These are phyloP conservation scores for Phytophthora pini DNA, from an alignment of 352 stramenopile genomes.

Conservation along the genomic window DNA sequence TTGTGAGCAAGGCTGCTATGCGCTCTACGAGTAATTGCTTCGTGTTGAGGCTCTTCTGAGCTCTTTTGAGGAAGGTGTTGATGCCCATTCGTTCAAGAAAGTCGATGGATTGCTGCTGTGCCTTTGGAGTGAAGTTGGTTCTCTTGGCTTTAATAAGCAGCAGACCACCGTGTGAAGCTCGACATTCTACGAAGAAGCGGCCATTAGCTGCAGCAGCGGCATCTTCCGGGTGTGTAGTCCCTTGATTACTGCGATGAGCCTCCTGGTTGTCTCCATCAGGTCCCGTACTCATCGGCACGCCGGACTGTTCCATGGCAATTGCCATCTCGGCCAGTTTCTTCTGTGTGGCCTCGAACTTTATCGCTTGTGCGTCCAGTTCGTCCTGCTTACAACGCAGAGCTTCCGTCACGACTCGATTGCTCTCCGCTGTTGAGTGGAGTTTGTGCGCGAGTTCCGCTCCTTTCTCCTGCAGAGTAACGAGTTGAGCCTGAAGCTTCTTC, in stretches of 20 bases:
- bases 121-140: conserved; percentile 67
- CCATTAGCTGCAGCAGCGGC: conserved; percentile 62
- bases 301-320: conserved; percentile 64
- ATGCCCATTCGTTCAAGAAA: conserved; percentile 91
- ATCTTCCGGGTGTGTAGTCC: conserved; percentile 64
- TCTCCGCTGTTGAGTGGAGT: conserved; percentile 91
- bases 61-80: conserved; percentile 94
- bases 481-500: conserved; percentile 95
- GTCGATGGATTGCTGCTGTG: conserved; percentile 70
- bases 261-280: conserved; percentile 30
- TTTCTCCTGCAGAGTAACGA: conserved; percentile 89
- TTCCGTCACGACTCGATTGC: conserved; percentile 93
- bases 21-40: conserved; percentile 93
- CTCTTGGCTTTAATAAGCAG: conserved; percentile 93
- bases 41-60: conserved; percentile 92
- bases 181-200: conserved; percentile 90
- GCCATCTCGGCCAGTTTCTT: conserved; percentile 76
- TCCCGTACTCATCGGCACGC: conserved; percentile 33
- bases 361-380: conserved; percentile 87
- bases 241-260: conserved; percentile 32
- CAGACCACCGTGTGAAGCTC: conserved; percentile 82
- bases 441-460: conserved; percentile 91
- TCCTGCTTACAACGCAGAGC: conserved; percentile 90
- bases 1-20: conserved; percentile 83
- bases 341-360: conserved; percentile 82